These are phyloP conservation scores for Datura wrightii DNA, from an alignment of 257 asterid genomes.

Conservation along the genomic window DNA sequence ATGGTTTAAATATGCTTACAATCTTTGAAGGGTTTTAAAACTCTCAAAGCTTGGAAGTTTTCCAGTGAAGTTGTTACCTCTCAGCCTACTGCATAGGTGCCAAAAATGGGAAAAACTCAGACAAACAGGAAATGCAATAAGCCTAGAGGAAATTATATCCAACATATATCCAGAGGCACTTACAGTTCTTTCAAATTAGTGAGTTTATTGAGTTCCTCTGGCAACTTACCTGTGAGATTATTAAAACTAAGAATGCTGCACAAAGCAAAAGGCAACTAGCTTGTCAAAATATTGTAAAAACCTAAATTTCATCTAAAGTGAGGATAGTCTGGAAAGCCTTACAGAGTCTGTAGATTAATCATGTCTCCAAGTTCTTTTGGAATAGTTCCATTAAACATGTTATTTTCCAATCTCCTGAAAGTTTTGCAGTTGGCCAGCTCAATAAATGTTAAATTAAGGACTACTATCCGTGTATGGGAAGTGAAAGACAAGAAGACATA, in stretches of 20 bases:
- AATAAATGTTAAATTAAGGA: background rate
- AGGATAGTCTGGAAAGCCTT: slow-evolving; percentile 7
- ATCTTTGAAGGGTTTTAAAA: slow-evolving; percentile 14
- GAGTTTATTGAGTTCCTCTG: background rate
- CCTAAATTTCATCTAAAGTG: background rate
- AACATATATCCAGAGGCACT: background rate
- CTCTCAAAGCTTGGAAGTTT: slow-evolving; percentile 29
- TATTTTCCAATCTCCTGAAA: slow-evolving; percentile 24
- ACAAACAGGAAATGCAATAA: background rate
- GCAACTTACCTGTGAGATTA: slow-evolving; percentile 24
- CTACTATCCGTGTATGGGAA: background rate
- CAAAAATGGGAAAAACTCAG: background rate
- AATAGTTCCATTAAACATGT: slow-evolving; percentile 25
- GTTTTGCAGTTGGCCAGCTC: background rate
- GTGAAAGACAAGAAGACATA: background rate
- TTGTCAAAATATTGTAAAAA: background rate
- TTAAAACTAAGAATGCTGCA: slow-evolving; percentile 20
- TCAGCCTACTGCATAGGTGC: slow-evolving; percentile 22
- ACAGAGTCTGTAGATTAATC: slow-evolving; percentile 20
- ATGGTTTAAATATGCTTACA: slow-evolving; percentile 30
- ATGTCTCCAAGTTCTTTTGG: slow-evolving; percentile 27
- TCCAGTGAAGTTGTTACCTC: slow-evolving; percentile 33
- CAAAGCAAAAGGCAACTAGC: background rate
- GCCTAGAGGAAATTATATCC: background rate
- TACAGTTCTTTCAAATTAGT: background rate